phyloP scores from a whole-genome alignment of 805 yeast species.

The Yarrowia keelungensis region DNA sequence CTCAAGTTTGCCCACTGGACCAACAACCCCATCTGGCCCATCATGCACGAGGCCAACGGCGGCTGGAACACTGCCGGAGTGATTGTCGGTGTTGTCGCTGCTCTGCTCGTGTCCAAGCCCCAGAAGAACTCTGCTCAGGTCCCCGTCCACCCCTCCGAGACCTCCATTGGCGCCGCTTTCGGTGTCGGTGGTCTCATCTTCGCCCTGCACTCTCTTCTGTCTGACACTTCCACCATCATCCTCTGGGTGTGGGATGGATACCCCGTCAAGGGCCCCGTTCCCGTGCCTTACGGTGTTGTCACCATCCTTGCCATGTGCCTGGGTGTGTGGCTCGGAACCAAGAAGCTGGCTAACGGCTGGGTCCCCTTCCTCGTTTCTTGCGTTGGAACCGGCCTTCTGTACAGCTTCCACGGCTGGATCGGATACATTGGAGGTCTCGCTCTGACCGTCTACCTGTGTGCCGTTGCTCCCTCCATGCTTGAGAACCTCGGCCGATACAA shows the following conservation, averaged over 20 bases:
- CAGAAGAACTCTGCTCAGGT: conserved; percentile 42
- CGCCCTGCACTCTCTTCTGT: conserved; percentile 72
- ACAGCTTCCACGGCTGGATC: conserved; percentile 65
- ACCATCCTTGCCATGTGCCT: conserved; percentile 64
- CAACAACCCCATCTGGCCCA: conserved; percentile 96
- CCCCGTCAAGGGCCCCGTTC: conserved; percentile 84
- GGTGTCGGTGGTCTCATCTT: conserved; percentile 83
- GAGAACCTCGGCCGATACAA: conserved; percentile 62
- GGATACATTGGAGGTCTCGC: conserved; percentile 77
- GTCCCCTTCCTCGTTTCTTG: conserved; percentile 55
- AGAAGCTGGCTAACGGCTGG: conserved; percentile 47
- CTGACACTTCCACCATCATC: conserved; percentile 87
- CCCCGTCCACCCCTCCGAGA: conserved; percentile 44
- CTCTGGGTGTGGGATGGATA: conserved; percentile 97
- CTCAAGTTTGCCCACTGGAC: conserved; percentile 78
- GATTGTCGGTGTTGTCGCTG: conserved; percentile 65
- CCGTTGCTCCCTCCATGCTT: conserved; percentile 66
- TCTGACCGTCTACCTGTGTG: conserved; percentile 65
- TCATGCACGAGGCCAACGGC: conserved; percentile 83
- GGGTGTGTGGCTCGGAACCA: conserved; percentile 61
- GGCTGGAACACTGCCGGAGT: conserved; percentile 82
- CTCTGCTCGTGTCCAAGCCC: conserved; percentile 63
- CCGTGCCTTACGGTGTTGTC: conserved; percentile 81
- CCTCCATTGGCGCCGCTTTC: conserved; percentile 57
- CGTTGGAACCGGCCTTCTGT: conserved; percentile 60